phyloP scores from a whole-genome alignment of 2,329 filamentous ascomycete genomes.

The Pseudogymnoascus verrucosus region DNA sequence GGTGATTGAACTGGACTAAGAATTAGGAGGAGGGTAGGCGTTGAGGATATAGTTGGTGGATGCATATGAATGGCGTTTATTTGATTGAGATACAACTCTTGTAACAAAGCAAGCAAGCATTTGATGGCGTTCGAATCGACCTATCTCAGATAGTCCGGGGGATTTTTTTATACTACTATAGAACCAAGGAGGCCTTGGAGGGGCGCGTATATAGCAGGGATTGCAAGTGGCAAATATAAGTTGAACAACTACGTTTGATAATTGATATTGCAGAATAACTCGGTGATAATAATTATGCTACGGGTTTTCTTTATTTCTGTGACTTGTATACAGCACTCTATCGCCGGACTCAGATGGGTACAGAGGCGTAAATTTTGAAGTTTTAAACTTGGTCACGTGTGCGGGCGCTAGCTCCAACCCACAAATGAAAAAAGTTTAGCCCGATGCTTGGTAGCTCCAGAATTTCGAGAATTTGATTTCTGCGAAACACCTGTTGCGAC shows the following conservation, averaged over 20 bases:
- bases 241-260: neutral
- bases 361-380: neutral
- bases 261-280: neutral
- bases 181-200: neutral
- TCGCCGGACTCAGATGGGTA: neutral
- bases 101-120: slow-evolving; percentile 9
- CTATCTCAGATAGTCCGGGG: neutral
- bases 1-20: slow-evolving; percentile 6
- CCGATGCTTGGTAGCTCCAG: slow-evolving; percentile 7
- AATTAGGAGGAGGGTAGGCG: neutral
- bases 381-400: neutral
- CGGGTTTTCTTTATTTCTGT: neutral
- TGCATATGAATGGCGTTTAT: slow-evolving; percentile 2
- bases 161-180: neutral
- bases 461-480: slow-evolving; percentile 9
- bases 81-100: neutral
- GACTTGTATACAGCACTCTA: neutral
- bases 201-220: neutral
- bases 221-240: neutral
- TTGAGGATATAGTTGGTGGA: neutral
- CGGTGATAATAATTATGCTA: neutral
- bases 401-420: slow-evolving; percentile 8
- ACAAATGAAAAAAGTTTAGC: slow-evolving; percentile 11
- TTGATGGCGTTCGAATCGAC: slow-evolving; percentile 3
- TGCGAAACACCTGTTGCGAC: slow-evolving; percentile 6